Base-by-base conservation (phyloP, 768 basidiomycete species). In the Phylloporus sp. region DNA sequence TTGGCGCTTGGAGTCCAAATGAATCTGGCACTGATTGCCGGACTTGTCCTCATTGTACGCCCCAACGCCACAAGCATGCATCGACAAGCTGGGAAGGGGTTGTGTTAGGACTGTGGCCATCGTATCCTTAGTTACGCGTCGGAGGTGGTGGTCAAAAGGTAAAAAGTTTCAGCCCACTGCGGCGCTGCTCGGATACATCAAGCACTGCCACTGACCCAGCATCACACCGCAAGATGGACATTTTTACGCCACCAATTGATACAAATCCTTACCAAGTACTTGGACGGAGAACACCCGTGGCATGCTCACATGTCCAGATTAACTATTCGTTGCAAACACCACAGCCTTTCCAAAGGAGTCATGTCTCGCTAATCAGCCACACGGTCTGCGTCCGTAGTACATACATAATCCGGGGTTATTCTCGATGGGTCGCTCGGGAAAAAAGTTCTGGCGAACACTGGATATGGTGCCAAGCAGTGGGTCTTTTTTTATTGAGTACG, bases 271-370 rank as follows among this genome's bases (percentile, higher is more conserved):
- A n/a, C n/a, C n/a, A n/a, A n/a, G n/a, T n/a, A n/a, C n/a, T n/a
- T n/a, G n/a, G n/a, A n/a, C n/a, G n/a, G 31, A 12, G 2, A 6
- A 34, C 32, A 34, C 32, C n/a, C 32, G 32, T 34, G 32, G 15
- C 32, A 2, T 15, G 5, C 32, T 16, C 13, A 13, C 8, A 31
- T 31, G 29, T 31, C 4, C 29, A 31, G 10, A 31, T 12, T 31
- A 8, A 35, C 22, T 23, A 11, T 11, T 22, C 10, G 23, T 24
- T 24, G 35, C 35, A 6, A 11, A 20, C 5, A 86, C 79, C 0
- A 78, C 79, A 10, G 81, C 84, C 63, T 90, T 88, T 6, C 28
- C 6, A n/a, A n/a, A n/a, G n/a, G n/a, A n/a, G n/a, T n/a, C n/a
- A n/a, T n/a, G 28, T 29, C 34, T 31, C 11, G 29, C 29, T 13